Evolutionary conservation across 768 basidiomycete genomes (phyloP), one percentile per base, ranked within the genome.

Genomic region (Lentinula detonsa): DNA sequence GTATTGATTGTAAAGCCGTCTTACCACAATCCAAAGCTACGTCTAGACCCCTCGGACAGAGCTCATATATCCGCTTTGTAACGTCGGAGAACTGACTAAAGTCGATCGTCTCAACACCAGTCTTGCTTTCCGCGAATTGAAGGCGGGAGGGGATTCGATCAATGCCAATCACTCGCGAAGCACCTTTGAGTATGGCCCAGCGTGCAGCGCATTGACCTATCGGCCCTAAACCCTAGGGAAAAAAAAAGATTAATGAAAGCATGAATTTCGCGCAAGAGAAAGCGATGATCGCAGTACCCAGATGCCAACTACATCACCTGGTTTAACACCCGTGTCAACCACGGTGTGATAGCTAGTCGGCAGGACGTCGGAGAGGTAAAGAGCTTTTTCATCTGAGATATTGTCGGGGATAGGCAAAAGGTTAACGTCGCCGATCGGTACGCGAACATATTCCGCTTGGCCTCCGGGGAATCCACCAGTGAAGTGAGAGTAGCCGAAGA

Each of bases 341-440:
- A 92, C 86, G 21, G 79, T 75, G 71, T 93, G 88, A 70, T 91
- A 92, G 13, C 83, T 83, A 0, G 90, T 91, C 1, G 85, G 83
- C 5, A 91, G 74, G 43, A 92, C 78, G 59, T 87, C 84, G 8
- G 81, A 84, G 5, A 86, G 75, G 66, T 79, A 84, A 1, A 85
- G 63, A 0, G 74, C 83, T 62, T 82, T 77, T 73, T 90, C 87
- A 71, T 91, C 77, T 3, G 84, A 65, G 7, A 93, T 75, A 13
- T 76, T 73, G 59, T 87, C 81, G 1, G 90, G 90, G 2, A 92
- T 79, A 31, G 84, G 84, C 31, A 91, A 77, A 39, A 87, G 77
- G 71, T 91, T 92, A 46, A 87, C 83, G 51, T 88, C 80, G 42
- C 85, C 91, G 66, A 82, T 81, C 0, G 87, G 89, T 1, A 91